Conservation (phyloP, 495 filamentous ascomycete species). For the Hyphodiscus hymeniophilus region DNA sequence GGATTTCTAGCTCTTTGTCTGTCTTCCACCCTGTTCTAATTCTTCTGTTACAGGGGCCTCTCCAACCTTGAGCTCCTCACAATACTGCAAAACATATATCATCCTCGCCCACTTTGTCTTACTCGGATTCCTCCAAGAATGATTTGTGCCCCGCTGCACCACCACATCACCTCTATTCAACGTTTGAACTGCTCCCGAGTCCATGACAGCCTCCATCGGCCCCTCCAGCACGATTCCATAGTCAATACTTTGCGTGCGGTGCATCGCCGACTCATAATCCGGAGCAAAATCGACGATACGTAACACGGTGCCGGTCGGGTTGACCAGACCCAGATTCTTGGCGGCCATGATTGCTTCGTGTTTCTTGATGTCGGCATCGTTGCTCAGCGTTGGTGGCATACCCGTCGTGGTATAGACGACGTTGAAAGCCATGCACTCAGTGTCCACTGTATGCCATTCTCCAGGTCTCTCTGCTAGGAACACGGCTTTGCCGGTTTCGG, state of each 20-base stretch:
- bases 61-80: too few relatives aligned
- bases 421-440: too few relatives aligned
- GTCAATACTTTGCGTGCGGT: constrained; percentile 66
- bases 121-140: constrained; percentile 53
- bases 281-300: not conserved
- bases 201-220: constrained; percentile 51
- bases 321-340: not conserved
- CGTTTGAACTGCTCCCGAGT: constrained; percentile 45
- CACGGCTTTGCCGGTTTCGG: too few relatives aligned
- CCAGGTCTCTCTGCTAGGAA: too few relatives aligned
- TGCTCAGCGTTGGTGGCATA: constrained; percentile 46
- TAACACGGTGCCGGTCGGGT: not conserved
- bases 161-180: constrained; percentile 46
- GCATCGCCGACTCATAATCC: constrained; percentile 35
- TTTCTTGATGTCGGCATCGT: constrained; percentile 40
- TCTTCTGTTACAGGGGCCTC: too few relatives aligned
- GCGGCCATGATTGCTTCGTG: constrained; percentile 14
- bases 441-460: too few relatives aligned
- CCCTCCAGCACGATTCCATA: constrained; percentile 73
- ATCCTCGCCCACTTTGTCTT: constrained; percentile 47
- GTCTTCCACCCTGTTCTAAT: too few relatives aligned
- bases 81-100: constrained; percentile 49
- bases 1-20: too few relatives aligned
- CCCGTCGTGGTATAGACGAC: constrained; percentile 47
- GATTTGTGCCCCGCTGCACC: constrained; percentile 26